Evolutionary conservation across 108 stramenopile genomes (phyloP), one percentile per base, ranked within the genome.

Genomic region (Schizochytrium sp.): DNA sequence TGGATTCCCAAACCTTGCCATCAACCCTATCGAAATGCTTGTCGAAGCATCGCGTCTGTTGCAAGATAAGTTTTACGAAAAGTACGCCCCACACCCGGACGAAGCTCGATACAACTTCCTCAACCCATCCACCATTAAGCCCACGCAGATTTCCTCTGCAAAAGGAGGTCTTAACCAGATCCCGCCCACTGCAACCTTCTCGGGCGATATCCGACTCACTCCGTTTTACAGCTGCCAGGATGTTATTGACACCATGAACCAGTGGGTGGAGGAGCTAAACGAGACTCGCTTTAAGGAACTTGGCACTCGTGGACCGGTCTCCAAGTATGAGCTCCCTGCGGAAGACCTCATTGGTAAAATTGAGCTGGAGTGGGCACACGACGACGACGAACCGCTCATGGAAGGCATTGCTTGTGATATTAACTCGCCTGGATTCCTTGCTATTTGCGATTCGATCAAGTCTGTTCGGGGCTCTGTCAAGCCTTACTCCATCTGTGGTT

Each of bases 361-460:
- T 5, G 94, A 94, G 88, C 72, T 94, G 5, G 88, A 91, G 40
- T 94, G 94, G 94, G 47, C 46, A 50, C 88, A 47, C 69, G 88
- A 92, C n/a, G 93, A 87, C 42, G 93, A 92, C 55, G 28, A 87
- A 45, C 61, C 88, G 50, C 89, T 87, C 57, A 64, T 90, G 90
- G 91, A 94, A 47, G 94, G 94, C 7, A 93, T 94, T 90, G 94
- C 94, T 5, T 93, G 93, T 61, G 89, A 92, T 55, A 87, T 94
- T 3, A 53, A 89, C 3, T 94, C 93, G 49, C 89, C 91, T 46
- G 94, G 94, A 17, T 91, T 92, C 12, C 15, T 40, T 28, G 93
- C 94, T 17, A 87, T 94, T 2, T 91, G 61, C 41, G 88, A 87
- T 0, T 91, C 94, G 8, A 94, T 94, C 49, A 58, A 69, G 42